phyloP scores from a whole-genome alignment of 2,329 filamentous ascomycete species.

The Bipolaris cookei region DNA sequence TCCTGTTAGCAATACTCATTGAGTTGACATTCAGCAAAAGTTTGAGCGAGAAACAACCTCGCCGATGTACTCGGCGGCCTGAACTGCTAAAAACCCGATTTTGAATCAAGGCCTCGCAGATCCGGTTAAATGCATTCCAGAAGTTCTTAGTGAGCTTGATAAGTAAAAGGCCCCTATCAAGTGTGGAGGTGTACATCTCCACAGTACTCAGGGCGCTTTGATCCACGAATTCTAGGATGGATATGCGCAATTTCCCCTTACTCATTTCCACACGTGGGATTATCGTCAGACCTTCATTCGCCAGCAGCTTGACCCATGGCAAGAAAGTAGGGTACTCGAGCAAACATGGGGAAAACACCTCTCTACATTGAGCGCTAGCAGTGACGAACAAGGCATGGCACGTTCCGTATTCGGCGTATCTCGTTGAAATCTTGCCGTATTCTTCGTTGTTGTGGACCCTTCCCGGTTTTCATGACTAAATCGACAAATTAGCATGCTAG shows the following conservation, averaged over 20 bases:
- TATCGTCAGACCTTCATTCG: neutral
- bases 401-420: neutral
- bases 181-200: neutral
- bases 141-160: neutral
- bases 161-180: neutral
- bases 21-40: neutral
- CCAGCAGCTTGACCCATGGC: neutral
- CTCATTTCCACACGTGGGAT: neutral
- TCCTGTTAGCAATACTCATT: neutral
- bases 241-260: neutral
- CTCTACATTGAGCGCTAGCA: slow-evolving; percentile 1
- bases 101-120: neutral
- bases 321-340: neutral
- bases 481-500: neutral
- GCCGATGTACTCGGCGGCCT: neutral
- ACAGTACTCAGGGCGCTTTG: neutral
- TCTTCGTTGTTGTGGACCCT: neutral
- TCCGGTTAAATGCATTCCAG: neutral
- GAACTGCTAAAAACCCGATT: neutral
- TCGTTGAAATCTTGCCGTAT: neutral
- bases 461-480: neutral
- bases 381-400: neutral
- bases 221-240: neutral
- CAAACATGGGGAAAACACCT: neutral
- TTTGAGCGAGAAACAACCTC: neutral